Base-by-base conservation (phyloP, 2,329 filamentous ascomycete genomes). In the Davidsoniella neocaledoniae region DNA sequence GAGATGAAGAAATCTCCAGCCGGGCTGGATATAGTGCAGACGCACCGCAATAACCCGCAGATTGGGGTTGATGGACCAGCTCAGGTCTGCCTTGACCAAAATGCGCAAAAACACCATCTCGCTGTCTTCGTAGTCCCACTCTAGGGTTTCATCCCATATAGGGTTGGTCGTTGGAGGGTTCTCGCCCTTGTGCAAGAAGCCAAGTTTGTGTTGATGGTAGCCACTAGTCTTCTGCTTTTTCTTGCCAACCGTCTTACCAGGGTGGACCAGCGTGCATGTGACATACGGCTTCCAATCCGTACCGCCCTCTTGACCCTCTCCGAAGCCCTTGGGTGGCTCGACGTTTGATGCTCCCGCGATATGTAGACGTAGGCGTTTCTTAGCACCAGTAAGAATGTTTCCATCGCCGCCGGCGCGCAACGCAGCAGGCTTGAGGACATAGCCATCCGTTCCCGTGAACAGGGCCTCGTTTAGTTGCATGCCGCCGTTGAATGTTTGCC, bases 401-500 rank as follows among this genome's bases (percentile, higher is more conserved):
- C 75, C 75, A 43, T 61, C 65, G 2, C 76, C 78, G 4, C 73
- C 76, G 0, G 64, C 60, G 2, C 79, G 74, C 1, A 83, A 65
- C 1, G 72, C 67, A 0, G 70, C 68, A 0, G 79, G 79, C 59
- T 83, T 83, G 19, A 83, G 65, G 1, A 83, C 72, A 57, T 75
- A 83, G 6, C 79, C 79, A 25, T 76, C 74, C 0, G 77, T 76
- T 10, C 77, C 77, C 43, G 67, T 70, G 60, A 83, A 83, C 0
- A 83, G 65, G 0, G 79, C 79, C 57, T 81, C 77, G 58, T 83
- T 83, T 55, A 83, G 66, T 60, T 83, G 79, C 65, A 79, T 78
- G 57, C 71, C 71, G 5, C 72, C 71, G 33, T 76, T 77, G 55
- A 81, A 83, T 0, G 72, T 79, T 58, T 83, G 79, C 74, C 78